Conservation (phyloP, 345 rosid genomes). For the Eucalyptus curtisii region DNA sequence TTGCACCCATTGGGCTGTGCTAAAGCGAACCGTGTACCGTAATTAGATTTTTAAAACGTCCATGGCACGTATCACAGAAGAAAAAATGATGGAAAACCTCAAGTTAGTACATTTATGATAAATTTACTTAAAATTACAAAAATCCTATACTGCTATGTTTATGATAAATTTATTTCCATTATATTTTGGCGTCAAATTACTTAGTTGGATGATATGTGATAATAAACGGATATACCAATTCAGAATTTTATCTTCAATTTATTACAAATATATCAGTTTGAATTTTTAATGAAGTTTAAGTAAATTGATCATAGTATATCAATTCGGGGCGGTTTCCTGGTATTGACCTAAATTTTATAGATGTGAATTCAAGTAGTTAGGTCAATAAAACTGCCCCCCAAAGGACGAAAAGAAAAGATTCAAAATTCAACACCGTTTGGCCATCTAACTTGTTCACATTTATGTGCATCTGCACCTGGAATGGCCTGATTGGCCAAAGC, state of each 20-base stretch:
- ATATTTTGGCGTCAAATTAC: too few species aligned
- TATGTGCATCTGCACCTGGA: neutral
- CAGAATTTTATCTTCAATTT: rapidly evolving
- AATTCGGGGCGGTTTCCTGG: too few species aligned
- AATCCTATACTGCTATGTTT: rapidly evolving
- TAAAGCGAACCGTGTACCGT: neutral
- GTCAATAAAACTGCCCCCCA: neutral
- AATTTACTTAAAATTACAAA: too few species aligned
- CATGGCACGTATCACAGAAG: too few species aligned
- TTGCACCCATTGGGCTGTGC: neutral
- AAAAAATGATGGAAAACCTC: too few species aligned
- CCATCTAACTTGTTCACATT: neutral
- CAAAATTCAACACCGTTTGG: neutral
- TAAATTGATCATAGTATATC: too few species aligned
- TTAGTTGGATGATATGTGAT: rapidly evolving
- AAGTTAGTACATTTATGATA: rapidly evolving
- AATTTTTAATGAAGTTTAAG: too few species aligned
- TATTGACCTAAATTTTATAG: neutral
- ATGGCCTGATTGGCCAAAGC: neutral
- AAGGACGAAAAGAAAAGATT: neutral
- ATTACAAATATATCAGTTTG: rapidly evolving
- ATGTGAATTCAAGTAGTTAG: neutral
- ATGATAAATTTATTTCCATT: rapidly evolving
- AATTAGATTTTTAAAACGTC: too few species aligned
- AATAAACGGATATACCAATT: rapidly evolving